Evolutionary conservation across 1,284 basidiomycete species (phyloP).

Genomic region (Cryptococcus jaspeensis): DNA sequence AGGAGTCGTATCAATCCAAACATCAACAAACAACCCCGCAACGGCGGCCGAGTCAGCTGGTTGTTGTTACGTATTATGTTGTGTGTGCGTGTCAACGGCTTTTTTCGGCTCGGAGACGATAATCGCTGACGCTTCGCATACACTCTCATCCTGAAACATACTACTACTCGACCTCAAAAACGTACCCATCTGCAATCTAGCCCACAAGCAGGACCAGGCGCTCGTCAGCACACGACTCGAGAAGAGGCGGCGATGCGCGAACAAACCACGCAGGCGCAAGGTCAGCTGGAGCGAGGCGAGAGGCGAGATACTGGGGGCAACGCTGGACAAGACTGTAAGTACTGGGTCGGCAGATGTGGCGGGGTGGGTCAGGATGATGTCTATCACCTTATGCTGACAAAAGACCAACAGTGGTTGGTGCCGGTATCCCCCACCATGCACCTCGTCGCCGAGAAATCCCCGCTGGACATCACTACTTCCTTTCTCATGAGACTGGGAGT

Average conservation of each 20-base stretch:
- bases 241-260: conserved; percentile 67
- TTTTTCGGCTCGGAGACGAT: too few species aligned
- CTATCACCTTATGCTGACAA: conserved; percentile 2
- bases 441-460: conserved; percentile 73
- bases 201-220: conserved; percentile 78
- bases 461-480: conserved; percentile 82
- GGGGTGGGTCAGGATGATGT: conserved; percentile 61
- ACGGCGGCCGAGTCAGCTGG: too few species aligned
- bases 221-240: conserved; percentile 74
- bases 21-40: too few species aligned
- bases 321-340: conserved; percentile 65
- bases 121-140: too few species aligned
- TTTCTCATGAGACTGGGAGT: conserved; percentile 69
- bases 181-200: too few species aligned
- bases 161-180: too few species aligned
- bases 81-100: too few species aligned
- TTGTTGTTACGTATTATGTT: too few species aligned
- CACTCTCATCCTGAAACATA: too few species aligned
- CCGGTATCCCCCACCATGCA: conserved; percentile 88
- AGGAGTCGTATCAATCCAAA: too few species aligned
- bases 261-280: conserved; percentile 60
- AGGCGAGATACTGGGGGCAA: conserved; percentile 63
- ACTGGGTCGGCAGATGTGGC: conserved; percentile 61
- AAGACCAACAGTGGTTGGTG: conserved; percentile 62
- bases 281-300: conserved; percentile 65